Evolutionary conservation across 192 early-diverging fungal genomes (phyloP).

Genomic region (Coemansia sp.): DNA sequence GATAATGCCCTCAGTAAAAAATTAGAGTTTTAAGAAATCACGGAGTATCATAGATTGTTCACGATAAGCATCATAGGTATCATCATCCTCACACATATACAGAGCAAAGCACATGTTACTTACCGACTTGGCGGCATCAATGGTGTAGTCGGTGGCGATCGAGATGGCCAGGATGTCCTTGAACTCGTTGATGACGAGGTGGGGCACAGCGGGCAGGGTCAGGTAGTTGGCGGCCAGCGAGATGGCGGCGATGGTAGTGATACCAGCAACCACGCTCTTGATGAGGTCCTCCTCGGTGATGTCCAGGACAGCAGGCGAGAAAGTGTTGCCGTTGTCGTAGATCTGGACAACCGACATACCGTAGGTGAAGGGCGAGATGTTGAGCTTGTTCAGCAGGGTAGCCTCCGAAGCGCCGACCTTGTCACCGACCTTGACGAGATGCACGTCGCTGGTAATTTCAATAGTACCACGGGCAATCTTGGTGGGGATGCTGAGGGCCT

Average conservation of each 20-base stretch:
- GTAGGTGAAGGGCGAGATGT: constrained; percentile 99
- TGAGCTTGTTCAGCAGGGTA: constrained; percentile 98
- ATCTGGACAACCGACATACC: constrained; percentile 93
- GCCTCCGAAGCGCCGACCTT: constrained; percentile 99
- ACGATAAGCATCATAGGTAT: constrained; percentile 46
- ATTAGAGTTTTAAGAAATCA: constrained; percentile 66
- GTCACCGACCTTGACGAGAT: constrained; percentile 83
- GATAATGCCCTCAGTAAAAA: constrained; percentile 65
- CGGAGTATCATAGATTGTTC: constrained; percentile 51
- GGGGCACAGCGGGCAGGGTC: constrained; percentile 86
- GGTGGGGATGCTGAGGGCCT: constrained; percentile 99
- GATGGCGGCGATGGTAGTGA: constrained; percentile 75
- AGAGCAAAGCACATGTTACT: constrained; percentile 37
- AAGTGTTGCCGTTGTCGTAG: constrained; percentile 88
- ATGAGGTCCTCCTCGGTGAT: constrained; percentile 76
- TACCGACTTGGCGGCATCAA: constrained; percentile 77
- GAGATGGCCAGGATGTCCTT: constrained; percentile 94
- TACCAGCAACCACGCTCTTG: constrained; percentile 66
- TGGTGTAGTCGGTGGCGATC: constrained; percentile 87
- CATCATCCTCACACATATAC: constrained; percentile 3
- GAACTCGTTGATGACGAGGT: constrained; percentile 96
- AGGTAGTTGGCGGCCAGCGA: constrained; percentile 80
- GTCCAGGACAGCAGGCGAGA: constrained; percentile 87
- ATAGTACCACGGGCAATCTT: constrained; percentile 99
- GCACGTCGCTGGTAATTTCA: constrained; percentile 96